A percentile compares a stretch with the other conserved stretches of the same genome.
Evolutionary conservation across 257 asterid genomes (phyloP).

Genomic region (Knoxia roxburghii): DNA sequence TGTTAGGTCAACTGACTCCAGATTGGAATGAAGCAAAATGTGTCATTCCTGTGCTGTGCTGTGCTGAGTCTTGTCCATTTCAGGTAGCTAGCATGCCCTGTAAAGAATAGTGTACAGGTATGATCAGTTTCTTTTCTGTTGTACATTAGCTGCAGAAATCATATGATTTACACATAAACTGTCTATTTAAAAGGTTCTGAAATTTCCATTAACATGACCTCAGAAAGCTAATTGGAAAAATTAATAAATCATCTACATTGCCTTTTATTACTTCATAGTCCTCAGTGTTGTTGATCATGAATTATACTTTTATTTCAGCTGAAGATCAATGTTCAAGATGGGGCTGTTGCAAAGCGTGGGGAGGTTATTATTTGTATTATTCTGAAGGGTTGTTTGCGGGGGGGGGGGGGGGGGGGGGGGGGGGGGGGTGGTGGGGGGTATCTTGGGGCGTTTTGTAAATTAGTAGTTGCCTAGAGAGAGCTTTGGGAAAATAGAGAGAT

Average conservation of each 20-base stretch:
- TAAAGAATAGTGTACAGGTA: constrained; percentile 64
- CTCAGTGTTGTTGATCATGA: no score
- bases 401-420: no score
- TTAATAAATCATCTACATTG: no score
- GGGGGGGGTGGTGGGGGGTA: no score
- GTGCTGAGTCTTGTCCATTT: constrained; percentile 31
- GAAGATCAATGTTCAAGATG: constrained; percentile 32
- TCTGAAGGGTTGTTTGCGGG: constrained; percentile 26
- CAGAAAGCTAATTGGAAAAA: neutral
- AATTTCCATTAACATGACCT: neutral
- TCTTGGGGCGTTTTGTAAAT: constrained; percentile 56
- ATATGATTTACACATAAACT: neutral
- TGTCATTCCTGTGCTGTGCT: constrained; percentile 25
- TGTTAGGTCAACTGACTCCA: constrained; percentile 50
- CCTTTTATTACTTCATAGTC: no score
- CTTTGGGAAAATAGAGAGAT: constrained; percentile 40
- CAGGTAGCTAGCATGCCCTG: constrained; percentile 33
- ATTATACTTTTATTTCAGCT: constrained; percentile 21
- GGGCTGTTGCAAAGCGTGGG: constrained; percentile 28
- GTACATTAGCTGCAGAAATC: constrained; percentile 11
- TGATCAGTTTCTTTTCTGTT: constrained; percentile 12
- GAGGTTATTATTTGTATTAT: constrained; percentile 21
- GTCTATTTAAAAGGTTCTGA: neutral
- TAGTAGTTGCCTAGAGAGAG: constrained; percentile 36
- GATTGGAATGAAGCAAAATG: constrained; percentile 49